These are phyloP conservation scores for Penicillium hordei DNA, from an alignment of 2,329 filamentous ascomycete species.

Conservation along the genomic window DNA sequence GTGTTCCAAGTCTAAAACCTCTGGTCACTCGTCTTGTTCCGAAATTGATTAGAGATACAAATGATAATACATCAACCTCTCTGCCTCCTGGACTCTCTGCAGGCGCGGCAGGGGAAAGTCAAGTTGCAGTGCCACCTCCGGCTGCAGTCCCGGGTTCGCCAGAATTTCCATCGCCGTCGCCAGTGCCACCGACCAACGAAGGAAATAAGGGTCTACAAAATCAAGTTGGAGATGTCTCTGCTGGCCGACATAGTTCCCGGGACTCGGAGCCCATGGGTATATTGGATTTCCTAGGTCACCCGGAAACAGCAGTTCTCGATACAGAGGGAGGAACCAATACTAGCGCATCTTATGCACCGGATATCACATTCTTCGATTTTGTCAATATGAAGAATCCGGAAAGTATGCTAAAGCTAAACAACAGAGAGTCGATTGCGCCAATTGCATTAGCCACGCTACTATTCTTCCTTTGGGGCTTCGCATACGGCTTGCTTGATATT, in stretches of 20 bases:
- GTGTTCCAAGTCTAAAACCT: conserved; percentile 89
- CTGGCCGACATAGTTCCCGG: conserved; percentile 4
- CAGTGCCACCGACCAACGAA: conserved; percentile 14
- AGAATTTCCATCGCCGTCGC: conserved; percentile 2
- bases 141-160: conserved; percentile 2
- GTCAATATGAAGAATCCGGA: conserved; percentile 58
- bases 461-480: conserved; percentile 88
- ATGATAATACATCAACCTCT: conserved; percentile 28
- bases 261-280: conserved; percentile 35
- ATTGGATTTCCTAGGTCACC: conserved; percentile 56
- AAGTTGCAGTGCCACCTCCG: conserved; percentile 13
- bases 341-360: conserved; percentile 32
- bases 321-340: conserved; percentile 41
- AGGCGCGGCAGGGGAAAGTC: conserved; percentile 4
- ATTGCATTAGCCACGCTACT: conserved; percentile 70
- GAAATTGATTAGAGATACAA: conserved; percentile 54
- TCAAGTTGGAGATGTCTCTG: conserved; percentile 14
- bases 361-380: conserved; percentile 61
- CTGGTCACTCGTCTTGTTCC: conserved; percentile 66
- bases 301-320: conserved; percentile 40
- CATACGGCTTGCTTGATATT: conserved; percentile 80
- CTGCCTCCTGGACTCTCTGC: conserved; percentile 12
- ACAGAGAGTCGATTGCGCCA: conserved; percentile 58
- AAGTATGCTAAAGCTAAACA: conserved; percentile 60
- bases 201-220: conserved; percentile 22